Evolutionary conservation across 176 grass and related monocot genomes (phyloP).

Genomic region (Triticum urartu): DNA sequence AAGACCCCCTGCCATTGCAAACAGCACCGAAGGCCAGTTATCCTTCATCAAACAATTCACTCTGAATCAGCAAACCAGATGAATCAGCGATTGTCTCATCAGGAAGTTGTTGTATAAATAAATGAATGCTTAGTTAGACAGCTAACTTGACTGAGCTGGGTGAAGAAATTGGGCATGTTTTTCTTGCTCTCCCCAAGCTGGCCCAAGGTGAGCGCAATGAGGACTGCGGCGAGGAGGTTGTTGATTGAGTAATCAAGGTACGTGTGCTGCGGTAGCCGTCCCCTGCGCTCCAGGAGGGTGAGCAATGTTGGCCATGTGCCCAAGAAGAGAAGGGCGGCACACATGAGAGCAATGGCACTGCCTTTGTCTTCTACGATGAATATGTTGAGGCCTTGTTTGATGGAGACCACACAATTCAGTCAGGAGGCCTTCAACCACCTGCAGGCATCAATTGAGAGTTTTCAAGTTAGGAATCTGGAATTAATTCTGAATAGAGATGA

Average conservation of each 20-base stretch:
- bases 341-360: constrained; percentile 63
- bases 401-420: not conserved
- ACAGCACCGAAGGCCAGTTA: constrained; percentile 64
- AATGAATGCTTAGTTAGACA: not conserved
- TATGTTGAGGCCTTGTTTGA: constrained; percentile 31
- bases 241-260: constrained; percentile 74
- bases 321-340: constrained; percentile 61
- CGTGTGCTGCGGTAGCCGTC: constrained; percentile 62
- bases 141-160: constrained; percentile 62
- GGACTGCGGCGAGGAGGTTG: constrained; percentile 52
- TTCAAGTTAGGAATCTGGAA: not conserved
- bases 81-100: not conserved
- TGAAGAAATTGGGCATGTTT: constrained; percentile 61
- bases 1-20: constrained; percentile 60
- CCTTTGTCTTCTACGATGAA: constrained; percentile 64
- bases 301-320: constrained; percentile 69
- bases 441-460: not conserved
- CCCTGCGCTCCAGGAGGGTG: constrained; percentile 56
- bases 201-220: constrained; percentile 56
- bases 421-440: constrained; percentile 14
- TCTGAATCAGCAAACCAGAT: not conserved
- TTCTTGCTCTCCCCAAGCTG: constrained; percentile 54
- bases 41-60: constrained; percentile 38
- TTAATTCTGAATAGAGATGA: not conserved
- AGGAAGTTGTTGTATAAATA: not conserved